Conservation (phyloP, 2,329 filamentous ascomycete species). For the Trichoderma afroharzianum region DNA sequence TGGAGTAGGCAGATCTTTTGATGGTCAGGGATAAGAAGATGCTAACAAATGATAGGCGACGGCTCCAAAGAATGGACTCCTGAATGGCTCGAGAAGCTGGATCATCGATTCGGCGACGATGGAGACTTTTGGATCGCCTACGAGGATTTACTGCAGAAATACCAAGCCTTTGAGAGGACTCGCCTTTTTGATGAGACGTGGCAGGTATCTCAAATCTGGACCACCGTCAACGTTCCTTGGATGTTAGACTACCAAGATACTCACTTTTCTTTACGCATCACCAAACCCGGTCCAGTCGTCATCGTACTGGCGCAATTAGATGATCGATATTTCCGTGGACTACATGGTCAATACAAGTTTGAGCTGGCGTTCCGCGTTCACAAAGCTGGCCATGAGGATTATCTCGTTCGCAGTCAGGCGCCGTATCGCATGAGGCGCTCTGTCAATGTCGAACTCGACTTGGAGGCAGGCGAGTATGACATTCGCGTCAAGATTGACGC, state of each 20-base stretch:
- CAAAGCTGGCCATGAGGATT: conserved; percentile 46
- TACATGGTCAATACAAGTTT: conserved; percentile 55
- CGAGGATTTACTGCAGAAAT: conserved; percentile 56
- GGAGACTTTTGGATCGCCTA: conserved; percentile 63
- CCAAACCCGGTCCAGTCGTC: conserved; percentile 48
- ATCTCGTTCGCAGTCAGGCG: conserved; percentile 52
- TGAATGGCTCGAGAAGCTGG: conserved; percentile 69
- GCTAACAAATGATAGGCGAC: conserved; percentile 46
- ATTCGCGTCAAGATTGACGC: conserved; percentile 74
- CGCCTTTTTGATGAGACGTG: conserved; percentile 56
- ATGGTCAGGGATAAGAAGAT: background rate
- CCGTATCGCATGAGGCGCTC: conserved; percentile 65
- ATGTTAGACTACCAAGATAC: conserved; percentile 51
- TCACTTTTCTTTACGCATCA: conserved; percentile 50
- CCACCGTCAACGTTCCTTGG: conserved; percentile 54
- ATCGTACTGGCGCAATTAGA: conserved; percentile 57
- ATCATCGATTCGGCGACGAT: conserved; percentile 73
- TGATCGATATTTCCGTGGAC: conserved; percentile 53
- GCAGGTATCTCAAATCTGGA: conserved; percentile 47
- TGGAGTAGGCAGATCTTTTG: conserved; percentile 51
- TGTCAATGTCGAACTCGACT: conserved; percentile 71
- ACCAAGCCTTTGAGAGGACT: conserved; percentile 55
- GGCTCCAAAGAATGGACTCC: conserved; percentile 82
- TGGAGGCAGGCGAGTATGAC: conserved; percentile 71
- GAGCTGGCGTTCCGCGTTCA: conserved; percentile 54